A percentile compares a stretch with the other conserved stretches of the same genome.
Evolutionary conservation across 768 basidiomycete species (phyloP).

Genomic region (Phaeotremella skinneri): DNA sequence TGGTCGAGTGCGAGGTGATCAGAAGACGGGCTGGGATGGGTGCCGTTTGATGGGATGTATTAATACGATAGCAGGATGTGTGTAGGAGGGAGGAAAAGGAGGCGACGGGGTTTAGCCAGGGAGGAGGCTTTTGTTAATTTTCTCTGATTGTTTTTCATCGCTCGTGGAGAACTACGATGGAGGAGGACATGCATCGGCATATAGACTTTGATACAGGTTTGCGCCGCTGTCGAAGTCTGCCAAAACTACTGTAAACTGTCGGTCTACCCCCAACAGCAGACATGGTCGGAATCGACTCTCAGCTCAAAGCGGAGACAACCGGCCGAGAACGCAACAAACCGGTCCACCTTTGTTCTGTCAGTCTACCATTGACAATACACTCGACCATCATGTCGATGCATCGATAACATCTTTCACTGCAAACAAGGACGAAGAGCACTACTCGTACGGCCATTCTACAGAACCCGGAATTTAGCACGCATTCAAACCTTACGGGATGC

Average conservation of each 20-base stretch:
- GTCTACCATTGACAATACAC: no score
- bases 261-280: neutral
- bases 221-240: neutral
- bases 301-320: constrained; percentile 1
- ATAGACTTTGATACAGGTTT: neutral
- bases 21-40: neutral
- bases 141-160: neutral
- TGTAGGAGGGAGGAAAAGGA: neutral
- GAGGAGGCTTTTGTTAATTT: neutral
- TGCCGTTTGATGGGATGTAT: neutral
- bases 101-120: neutral
- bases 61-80: neutral
- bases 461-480: no score
- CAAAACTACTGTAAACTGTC: neutral
- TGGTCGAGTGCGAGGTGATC: neutral
- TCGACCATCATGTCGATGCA: neutral
- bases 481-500: neutral
- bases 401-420: no score
- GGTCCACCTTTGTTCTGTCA: neutral
- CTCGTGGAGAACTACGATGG: no score
- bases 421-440: no score
- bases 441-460: no score
- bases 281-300: no score
- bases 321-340: neutral
- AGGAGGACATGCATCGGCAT: neutral